Percentiles rank a stretch among this genome's conserved stretches.
These are phyloP conservation scores for Colletotrichum cordylinicola DNA, from an alignment of 2,329 filamentous ascomycete genomes.

Conservation along the genomic window DNA sequence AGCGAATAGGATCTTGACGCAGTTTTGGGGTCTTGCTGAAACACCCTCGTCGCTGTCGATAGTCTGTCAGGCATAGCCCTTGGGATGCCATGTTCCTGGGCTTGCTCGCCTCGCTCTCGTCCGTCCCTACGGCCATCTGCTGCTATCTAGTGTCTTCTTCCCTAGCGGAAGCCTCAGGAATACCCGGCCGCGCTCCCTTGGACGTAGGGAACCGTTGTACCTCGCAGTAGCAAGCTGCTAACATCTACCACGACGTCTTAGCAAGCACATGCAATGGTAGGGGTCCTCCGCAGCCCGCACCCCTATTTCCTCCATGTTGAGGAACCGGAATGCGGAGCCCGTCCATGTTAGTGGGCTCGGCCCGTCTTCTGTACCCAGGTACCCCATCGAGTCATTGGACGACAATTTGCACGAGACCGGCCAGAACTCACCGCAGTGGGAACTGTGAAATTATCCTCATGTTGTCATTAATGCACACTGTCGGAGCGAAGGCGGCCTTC, in stretches of 20 bases:
- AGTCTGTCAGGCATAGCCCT: background rate
- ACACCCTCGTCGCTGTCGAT: constrained; percentile 1
- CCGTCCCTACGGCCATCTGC: background rate
- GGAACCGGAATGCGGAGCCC: constrained; percentile 2
- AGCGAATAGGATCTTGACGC: background rate
- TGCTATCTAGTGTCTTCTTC: background rate
- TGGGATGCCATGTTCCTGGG: background rate
- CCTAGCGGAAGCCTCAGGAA: background rate
- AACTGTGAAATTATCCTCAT: constrained; percentile 18
- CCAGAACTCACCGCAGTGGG: constrained; percentile 11
- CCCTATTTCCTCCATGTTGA: constrained; percentile 2
- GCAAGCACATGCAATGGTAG: constrained; percentile 7
- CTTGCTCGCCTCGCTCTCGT: background rate
- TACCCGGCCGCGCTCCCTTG: background rate
- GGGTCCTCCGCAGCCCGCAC: constrained; percentile 1
- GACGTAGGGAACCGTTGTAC: background rate
- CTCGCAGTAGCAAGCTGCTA: background rate
- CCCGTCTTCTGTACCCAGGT: constrained; percentile 7
- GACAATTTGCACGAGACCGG: constrained; percentile 4
- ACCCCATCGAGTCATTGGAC: constrained; percentile 4
- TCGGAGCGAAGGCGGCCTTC: background rate
- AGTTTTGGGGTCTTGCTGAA: background rate
- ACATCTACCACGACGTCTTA: background rate
- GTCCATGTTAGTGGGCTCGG: constrained; percentile 6
- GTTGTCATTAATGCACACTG: constrained; percentile 16